These are phyloP conservation scores for Daldinia sp. DNA, from an alignment of 2,329 filamentous ascomycete genomes.

Conservation along the genomic window DNA sequence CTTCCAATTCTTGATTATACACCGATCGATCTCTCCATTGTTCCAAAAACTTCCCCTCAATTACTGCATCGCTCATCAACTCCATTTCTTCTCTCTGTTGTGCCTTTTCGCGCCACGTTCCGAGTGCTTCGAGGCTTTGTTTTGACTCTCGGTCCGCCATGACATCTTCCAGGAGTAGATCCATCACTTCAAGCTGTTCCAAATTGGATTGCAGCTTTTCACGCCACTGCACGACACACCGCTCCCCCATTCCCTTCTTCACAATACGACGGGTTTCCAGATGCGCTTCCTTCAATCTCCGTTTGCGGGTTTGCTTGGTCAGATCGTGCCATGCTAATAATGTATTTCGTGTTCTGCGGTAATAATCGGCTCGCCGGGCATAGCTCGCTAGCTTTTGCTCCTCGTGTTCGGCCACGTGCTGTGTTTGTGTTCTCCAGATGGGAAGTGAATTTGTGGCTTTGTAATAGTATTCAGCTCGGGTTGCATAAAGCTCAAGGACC, in stretches of 20 bases:
- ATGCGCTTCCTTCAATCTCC: slow-evolving; percentile 45
- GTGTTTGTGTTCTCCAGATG: slow-evolving; percentile 41
- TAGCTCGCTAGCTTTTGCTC: slow-evolving; percentile 40
- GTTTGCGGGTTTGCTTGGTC: slow-evolving; percentile 45
- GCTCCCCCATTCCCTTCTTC: slow-evolving; percentile 46
- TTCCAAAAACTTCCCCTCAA: slow-evolving; percentile 39
- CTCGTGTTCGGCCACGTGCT: slow-evolving; percentile 29
- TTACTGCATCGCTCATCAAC: slow-evolving; percentile 33
- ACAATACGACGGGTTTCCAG: slow-evolving; percentile 47
- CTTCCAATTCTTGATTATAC: slow-evolving; percentile 31
- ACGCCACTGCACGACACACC: slow-evolving; percentile 44
- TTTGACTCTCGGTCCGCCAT: slow-evolving; percentile 39
- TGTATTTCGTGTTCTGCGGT: slow-evolving; percentile 41
- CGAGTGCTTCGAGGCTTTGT: slow-evolving; percentile 35
- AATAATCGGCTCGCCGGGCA: slow-evolving; percentile 43
- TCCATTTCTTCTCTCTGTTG: slow-evolving; percentile 36
- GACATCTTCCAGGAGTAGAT: slow-evolving; percentile 39
- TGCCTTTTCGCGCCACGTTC: slow-evolving; percentile 42
- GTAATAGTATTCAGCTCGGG: slow-evolving; percentile 44
- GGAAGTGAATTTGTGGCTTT: slow-evolving; percentile 41
- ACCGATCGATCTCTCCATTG: slow-evolving; percentile 40
- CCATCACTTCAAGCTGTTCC: slow-evolving; percentile 41
- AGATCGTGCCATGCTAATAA: slow-evolving; percentile 39
- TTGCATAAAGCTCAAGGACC: slow-evolving; percentile 40
- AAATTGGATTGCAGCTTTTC: slow-evolving; percentile 40